Evolutionary conservation across 78 protist genomes (phyloP).

Genomic region (Paulinella micropora): DNA sequence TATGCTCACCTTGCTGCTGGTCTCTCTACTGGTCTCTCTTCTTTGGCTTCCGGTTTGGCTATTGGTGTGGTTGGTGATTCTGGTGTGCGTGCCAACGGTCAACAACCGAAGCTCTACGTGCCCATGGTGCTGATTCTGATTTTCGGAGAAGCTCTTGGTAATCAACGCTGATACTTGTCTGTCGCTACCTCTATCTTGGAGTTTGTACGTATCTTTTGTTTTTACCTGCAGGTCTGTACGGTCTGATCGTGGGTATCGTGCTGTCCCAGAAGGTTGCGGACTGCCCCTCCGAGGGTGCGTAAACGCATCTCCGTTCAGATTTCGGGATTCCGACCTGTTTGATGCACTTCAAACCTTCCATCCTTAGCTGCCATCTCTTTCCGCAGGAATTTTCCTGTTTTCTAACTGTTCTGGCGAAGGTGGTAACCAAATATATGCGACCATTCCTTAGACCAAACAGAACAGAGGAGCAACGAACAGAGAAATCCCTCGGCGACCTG

Average conservation of each 20-base stretch:
- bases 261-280: no score
- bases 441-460: no score
- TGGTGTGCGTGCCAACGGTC: conserved; percentile 71
- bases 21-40: conserved; percentile 49
- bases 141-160: conserved; percentile 65
- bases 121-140: conserved; percentile 80
- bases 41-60: conserved; percentile 83
- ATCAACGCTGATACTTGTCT: not conserved
- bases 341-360: no score
- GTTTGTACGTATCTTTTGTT: not conserved
- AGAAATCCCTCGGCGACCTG: no score
- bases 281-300: no score
- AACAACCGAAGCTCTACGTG: conserved; percentile 53
- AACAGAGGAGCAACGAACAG: no score
- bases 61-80: conserved; percentile 89
- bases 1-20: conserved; percentile 53
- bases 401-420: no score
- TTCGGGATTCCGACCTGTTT: no score
- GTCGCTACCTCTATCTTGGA: not conserved
- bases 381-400: no score
- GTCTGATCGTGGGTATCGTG: conserved; percentile 74
- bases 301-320: no score
- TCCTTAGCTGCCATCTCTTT: no score
- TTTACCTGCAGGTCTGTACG: conserved; percentile 64
- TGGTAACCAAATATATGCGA: no score